Base-by-base conservation (phyloP, 2,329 filamentous ascomycete genomes). In the Coleophoma cylindrospora region DNA sequence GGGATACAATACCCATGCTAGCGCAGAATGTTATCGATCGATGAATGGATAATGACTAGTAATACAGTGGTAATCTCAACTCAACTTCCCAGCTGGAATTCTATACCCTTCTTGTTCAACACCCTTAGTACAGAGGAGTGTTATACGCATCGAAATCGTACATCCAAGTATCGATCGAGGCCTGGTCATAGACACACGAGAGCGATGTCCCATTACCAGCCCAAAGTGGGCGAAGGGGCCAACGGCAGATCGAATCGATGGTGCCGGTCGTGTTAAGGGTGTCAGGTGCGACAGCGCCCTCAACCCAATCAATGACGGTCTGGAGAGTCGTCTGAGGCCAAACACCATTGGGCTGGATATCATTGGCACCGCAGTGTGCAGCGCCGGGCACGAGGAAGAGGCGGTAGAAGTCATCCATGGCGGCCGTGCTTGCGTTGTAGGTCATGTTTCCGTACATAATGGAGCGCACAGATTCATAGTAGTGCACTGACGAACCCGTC, bases 291-390 rank as follows among this genome's bases (percentile, higher is more conserved):
- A 65, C 54, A 13, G 64, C 84, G 54, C 86, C 87, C 55, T 77
- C 79, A 11, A 89, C 70, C 59, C 75, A 87, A 60, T 88, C 81
- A 61, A 89, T 87, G 15, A 83, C 80, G 3, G 83, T 87, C 2
- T 83, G 80, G 64, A 87, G 81, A 40, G 87, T 83, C 4, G 81
- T 81, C 54, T 81, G 73, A 5, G 46, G 46, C 34, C 41, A 48
- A 4, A 34, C 34, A 27, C 34, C 46, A 34, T 48, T 48, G 0
- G 72, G 71, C 64, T 74, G 70, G 2, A 71, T 63, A 4, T 60
- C 48, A 63, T 75, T 78, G 37, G 64, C 59, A 40, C 19, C 50
- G 54, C 76, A 80, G 60, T 80, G 77, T 3, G 59, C 64, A 64
- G 76, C 74, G 14, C 77, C 78, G 51, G 60, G 74, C 61, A 72